Percentiles rank a stretch among this genome's conserved stretches.
Conservation (phyloP, 177 flowering plant species). For the Vitis hybrid region DNA sequence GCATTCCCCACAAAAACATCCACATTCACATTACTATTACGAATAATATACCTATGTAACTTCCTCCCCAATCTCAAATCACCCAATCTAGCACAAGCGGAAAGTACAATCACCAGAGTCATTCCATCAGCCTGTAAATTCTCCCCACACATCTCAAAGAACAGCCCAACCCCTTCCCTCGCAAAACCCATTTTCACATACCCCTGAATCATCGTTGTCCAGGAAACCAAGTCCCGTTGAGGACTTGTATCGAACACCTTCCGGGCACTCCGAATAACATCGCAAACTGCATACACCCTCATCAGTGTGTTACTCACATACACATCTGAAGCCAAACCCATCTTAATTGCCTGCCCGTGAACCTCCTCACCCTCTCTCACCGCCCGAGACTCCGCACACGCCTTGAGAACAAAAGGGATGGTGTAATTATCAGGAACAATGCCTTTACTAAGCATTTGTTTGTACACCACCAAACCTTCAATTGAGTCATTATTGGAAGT, state of each 20-base stretch:
- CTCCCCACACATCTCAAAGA: conserved; percentile 32
- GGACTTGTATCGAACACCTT: conserved; percentile 37
- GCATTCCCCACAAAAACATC: conserved; percentile 58
- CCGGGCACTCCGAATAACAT: conserved; percentile 20
- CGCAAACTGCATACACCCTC: conserved; percentile 52
- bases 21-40: conserved; percentile 20
- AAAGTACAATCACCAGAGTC: conserved; percentile 47
- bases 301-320: conserved; percentile 53
- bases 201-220: conserved; percentile 59
- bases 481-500: conserved; percentile 9
- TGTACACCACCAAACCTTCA: conserved; percentile 24
- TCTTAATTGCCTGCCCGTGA: conserved; percentile 37
- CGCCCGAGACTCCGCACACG: conserved; percentile 32
- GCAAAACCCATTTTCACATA: conserved; percentile 33
- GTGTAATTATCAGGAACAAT: conserved; percentile 48
- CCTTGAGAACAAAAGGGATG: conserved; percentile 48
- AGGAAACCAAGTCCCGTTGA: conserved; percentile 48
- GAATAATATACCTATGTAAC: conserved; percentile 36
- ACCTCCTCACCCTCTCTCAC: conserved; percentile 37
- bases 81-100: conserved; percentile 48
- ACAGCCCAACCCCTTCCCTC: conserved; percentile 33
- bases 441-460: conserved; percentile 35
- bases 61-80: conserved; percentile 40
- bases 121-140: conserved; percentile 30
- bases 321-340: conserved; percentile 37